Evolutionary conservation across 2,329 filamentous ascomycete genomes (phyloP).

Genomic region (Colletotrichum tropicicola): DNA sequence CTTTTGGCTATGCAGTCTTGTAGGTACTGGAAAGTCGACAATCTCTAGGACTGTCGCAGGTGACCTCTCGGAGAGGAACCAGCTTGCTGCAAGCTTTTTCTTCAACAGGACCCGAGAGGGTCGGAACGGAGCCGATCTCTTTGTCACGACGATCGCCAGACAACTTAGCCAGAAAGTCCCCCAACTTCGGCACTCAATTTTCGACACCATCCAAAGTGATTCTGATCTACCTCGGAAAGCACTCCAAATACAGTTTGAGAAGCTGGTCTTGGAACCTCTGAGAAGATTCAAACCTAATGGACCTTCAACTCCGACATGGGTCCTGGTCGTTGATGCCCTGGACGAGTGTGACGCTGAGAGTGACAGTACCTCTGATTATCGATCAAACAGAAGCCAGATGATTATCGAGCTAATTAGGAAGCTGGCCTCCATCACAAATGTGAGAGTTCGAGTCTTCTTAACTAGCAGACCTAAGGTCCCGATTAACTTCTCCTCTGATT

Average conservation of each 20-base stretch:
- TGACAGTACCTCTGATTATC: too few species aligned
- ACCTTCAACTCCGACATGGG: not conserved
- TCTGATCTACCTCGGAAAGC: not conserved
- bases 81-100: constrained; percentile 35
- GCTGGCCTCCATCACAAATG: not conserved
- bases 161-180: not conserved
- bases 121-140: not conserved
- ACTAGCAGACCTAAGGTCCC: constrained; percentile 3
- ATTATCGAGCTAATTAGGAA: not conserved
- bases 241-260: not conserved
- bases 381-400: not conserved
- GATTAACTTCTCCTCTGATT: too few species aligned
- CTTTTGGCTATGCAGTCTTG: constrained; percentile 45
- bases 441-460: not conserved
- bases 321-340: not conserved
- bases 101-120: constrained; percentile 20
- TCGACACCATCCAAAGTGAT: not conserved
- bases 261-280: not conserved
- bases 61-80: not conserved
- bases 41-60: constrained; percentile 42
- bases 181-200: not conserved
- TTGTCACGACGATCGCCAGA: not conserved
- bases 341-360: not conserved
- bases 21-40: constrained; percentile 46
- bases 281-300: not conserved